Percentiles rank a stretch among this genome's conserved stretches.
phyloP scores from a whole-genome alignment of 208 protist genomes.

The Angomonas desouzai region DNA sequence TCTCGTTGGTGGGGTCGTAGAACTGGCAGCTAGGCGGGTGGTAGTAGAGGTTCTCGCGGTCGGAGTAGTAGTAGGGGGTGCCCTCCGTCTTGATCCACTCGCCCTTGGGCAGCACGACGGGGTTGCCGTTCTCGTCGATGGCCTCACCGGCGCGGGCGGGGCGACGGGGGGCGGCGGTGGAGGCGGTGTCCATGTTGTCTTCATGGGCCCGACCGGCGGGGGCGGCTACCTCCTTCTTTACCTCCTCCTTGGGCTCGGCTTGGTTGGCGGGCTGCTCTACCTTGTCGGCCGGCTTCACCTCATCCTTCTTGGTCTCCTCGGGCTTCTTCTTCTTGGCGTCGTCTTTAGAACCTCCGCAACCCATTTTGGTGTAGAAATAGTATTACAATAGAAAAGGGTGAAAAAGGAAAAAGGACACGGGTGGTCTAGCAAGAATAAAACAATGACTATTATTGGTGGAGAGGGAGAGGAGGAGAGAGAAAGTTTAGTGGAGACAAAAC shows the following conservation, averaged over 20 bases:
- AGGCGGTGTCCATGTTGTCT: constrained; percentile 17
- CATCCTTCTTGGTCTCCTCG: constrained; percentile 17
- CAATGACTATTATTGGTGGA: background rate
- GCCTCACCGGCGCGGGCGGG: background rate
- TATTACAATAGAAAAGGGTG: constrained; percentile 3
- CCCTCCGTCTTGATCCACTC: constrained; percentile 77
- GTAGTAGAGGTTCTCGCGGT: constrained; percentile 84
- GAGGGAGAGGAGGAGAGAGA: background rate
- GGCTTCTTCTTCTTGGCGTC: constrained; percentile 9
- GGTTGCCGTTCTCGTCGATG: constrained; percentile 54
- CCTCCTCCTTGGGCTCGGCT: constrained; percentile 10
- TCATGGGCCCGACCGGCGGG: constrained; percentile 24
- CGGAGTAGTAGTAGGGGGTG: constrained; percentile 87
- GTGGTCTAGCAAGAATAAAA: background rate
- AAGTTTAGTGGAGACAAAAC: background rate
- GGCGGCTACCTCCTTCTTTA: constrained; percentile 14
- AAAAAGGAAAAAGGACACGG: constrained; percentile 12
- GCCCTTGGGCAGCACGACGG: constrained; percentile 67
- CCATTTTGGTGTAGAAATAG: constrained; percentile 20
- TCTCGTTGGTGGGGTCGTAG: constrained; percentile 85
- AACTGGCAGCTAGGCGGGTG: constrained; percentile 88
- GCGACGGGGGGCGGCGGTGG: constrained; percentile 13
- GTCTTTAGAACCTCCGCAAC: constrained; percentile 46
- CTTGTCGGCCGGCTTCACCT: background rate
- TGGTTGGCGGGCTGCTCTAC: background rate